phyloP scores from a whole-genome alignment of 176 grass and related monocot species.

The Phoenix dactylifera region DNA sequence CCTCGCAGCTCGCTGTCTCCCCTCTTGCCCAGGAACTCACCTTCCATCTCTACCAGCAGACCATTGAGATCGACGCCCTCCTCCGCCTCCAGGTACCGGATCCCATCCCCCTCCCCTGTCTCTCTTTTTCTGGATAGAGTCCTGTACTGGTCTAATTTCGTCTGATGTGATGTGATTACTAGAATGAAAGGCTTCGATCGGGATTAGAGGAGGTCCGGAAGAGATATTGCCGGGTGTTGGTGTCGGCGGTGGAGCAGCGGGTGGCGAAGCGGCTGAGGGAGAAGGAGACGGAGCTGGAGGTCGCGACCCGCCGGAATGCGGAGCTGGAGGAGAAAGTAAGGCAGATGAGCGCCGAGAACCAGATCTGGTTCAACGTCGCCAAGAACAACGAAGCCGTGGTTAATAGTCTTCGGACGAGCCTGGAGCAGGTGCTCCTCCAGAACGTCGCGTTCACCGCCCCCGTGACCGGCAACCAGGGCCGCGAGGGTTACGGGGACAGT shows the following conservation, averaged over 20 bases:
- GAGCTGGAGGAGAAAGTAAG: conserved; percentile 38
- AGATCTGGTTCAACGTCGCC: conserved; percentile 41
- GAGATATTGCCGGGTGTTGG: conserved; percentile 35
- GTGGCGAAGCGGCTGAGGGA: conserved; percentile 13
- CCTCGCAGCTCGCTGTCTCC: background rate
- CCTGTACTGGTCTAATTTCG: too few relatives aligned
- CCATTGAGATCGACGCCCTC: conserved; percentile 30
- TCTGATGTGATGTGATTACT: background rate
- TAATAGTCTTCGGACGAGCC: conserved; percentile 24
- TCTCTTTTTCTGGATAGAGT: too few relatives aligned
- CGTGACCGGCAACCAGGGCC: background rate
- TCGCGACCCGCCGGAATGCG: background rate
- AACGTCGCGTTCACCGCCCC: conserved; percentile 3
- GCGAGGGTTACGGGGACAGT: conserved; percentile 50
- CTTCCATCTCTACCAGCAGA: conserved; percentile 31
- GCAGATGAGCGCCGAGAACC: conserved; percentile 33
- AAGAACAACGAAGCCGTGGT: conserved; percentile 42
- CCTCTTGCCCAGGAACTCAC: conserved; percentile 19
- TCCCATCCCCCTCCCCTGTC: background rate
- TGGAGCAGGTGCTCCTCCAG: conserved; percentile 34
- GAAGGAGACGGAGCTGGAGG: conserved; percentile 29
- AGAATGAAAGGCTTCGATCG: conserved; percentile 33
- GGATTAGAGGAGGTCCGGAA: conserved; percentile 33
- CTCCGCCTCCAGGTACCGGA: conserved; percentile 38
- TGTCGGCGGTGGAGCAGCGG: conserved; percentile 16